Base-by-base conservation (phyloP, 345 rosid species). In the Bruguiera parviflora region DNA sequence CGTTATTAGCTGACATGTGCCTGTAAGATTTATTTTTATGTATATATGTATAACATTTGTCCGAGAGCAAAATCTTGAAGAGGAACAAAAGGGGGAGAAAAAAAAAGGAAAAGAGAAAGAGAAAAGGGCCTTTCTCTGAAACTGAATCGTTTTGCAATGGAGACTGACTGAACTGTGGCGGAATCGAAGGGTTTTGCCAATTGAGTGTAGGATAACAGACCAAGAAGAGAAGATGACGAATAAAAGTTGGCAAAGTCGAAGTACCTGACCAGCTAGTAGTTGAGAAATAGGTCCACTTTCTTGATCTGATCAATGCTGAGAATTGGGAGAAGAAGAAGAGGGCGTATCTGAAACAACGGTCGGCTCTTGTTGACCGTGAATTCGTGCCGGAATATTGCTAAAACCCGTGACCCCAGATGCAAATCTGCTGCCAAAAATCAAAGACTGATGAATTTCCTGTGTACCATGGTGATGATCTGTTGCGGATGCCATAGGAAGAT, bases 321-420 rank as follows among this genome's bases (percentile, higher is more conserved):
- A 80, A 75, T 68, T 69, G 63, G 89, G 79, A 68, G 82, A 81
- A 78, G 88, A 81, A 75, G 89, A 77, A 64, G 89, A 75, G 25
- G 84, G 83, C 74, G 75, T 78, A 53, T 83, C 78, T 16, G 83
- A 82, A 65, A 73, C 80, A 61, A 73, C 77, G 71, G 72, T 64
- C 39, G 75, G 76, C 16, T 76, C 80, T 62, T 75, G 85, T 33
- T 82, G 84, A 20, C 88, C 87, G 51, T 80, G 88, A 71, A 85
- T 78, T 66, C 80, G 72, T 1, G 78, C 75, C 2, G 87, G 88
- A 70, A 86, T 75, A 73, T 43, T 3, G 16, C 76, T 67, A 64
- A 81, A 85, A 19, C 85, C 81, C 29, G 80, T 76, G 81, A 88
- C 55, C 27, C 89, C 90, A 52, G 90, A 66, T 62, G 72, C 85